These are phyloP conservation scores for Ogataea salicorniae DNA, from an alignment of 805 yeast species.

Conservation along the genomic window DNA sequence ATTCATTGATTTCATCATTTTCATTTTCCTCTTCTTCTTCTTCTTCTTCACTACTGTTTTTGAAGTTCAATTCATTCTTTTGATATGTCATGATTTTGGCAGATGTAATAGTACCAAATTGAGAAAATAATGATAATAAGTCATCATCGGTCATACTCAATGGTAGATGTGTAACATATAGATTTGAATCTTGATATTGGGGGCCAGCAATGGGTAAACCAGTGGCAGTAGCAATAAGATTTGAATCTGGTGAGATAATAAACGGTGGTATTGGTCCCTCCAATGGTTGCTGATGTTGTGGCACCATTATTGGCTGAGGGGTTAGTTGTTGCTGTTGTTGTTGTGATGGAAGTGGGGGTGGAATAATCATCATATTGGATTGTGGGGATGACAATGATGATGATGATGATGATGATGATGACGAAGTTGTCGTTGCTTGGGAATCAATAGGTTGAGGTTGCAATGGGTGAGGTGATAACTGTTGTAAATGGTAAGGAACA, in stretches of 20 bases:
- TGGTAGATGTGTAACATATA: conserved; percentile 66
- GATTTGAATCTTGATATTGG: conserved; percentile 61
- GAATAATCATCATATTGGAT: too few species aligned
- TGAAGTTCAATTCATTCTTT: conserved; percentile 20
- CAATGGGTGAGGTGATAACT: background rate
- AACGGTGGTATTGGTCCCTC: conserved; percentile 17
- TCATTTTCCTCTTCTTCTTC: conserved; percentile 2
- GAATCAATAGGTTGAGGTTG: background rate
- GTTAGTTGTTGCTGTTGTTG: conserved; percentile 2
- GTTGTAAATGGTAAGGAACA: background rate
- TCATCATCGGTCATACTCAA: conserved; percentile 50
- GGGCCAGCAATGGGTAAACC: conserved; percentile 42
- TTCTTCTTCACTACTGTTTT: conserved; percentile 2
- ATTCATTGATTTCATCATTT: background rate
- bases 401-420: background rate
- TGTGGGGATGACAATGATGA: background rate
- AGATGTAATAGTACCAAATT: conserved; percentile 48
- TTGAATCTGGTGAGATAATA: conserved; percentile 26
- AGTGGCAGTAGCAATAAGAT: conserved; percentile 23
- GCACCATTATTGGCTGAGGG: background rate
- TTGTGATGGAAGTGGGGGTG: conserved; percentile 1
- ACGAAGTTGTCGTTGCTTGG: background rate
- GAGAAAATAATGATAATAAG: conserved; percentile 36
- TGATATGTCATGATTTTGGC: conserved; percentile 51
- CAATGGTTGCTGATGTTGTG: conserved; percentile 1